Base-by-base conservation (phyloP, 164 flowering plant species). In the Saururus chinensis region DNA sequence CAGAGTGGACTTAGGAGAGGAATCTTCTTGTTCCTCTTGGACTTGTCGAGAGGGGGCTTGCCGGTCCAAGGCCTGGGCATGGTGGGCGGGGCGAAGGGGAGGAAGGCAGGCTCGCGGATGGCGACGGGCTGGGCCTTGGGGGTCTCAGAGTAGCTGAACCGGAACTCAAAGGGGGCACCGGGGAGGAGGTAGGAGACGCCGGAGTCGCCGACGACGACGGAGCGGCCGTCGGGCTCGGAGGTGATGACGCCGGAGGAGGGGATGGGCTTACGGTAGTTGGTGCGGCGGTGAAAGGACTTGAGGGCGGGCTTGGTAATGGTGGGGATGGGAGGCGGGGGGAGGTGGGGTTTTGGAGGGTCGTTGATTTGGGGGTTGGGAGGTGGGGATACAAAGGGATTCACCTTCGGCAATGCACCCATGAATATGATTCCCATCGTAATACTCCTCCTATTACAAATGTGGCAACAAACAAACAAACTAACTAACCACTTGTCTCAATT, bases 51-150 rank as follows among this genome's bases (percentile, higher is more conserved):
- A n/a, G n/a, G n/a, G 63, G 79, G 64, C 62, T 90, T 90, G 25
- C 99, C 99, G 0, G 99, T 93, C 99, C 99, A 93, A 4, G 97
- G 99, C 70, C 97, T 62, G 25, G 86, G 79, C 97, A 90, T 88
- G n/a, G 91, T 66, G 2, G 92, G 97, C 22, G 97, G 89, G 0
- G 88, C 96, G 60, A 93, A 93, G 1, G 99, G 97, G 67, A 93
- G 61, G 58, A 82, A 88, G 2, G 97, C 91, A 19, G 99, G 99
- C 67, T 90, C 97, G 0, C 97, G 80, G 7, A 93, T 82, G 0
- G 92, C 96, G 56, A 90, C 1, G 0, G n/a, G n/a, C n/a, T n/a
- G n/a, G n/a, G n/a, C n/a, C 57, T 83, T 85, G 0, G 99, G 99
- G 14, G 85, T 83, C 84, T 93, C 99, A 0, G 99, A 86, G 74